These are phyloP conservation scores for Juglanconis oblonga DNA, from an alignment of 2,329 filamentous ascomycete genomes.

Conservation along the genomic window DNA sequence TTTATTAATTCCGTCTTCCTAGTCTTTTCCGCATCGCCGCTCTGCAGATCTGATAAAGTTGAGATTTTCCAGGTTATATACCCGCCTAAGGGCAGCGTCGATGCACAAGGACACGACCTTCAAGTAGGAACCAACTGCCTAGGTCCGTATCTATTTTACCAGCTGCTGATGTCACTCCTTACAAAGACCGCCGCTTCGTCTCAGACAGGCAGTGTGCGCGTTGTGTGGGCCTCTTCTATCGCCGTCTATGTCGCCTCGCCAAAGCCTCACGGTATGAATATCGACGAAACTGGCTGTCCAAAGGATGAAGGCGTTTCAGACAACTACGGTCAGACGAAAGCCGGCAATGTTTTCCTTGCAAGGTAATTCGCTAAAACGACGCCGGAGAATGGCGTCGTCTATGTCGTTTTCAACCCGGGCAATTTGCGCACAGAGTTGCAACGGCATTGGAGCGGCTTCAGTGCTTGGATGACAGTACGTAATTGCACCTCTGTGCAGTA, in stretches of 20 bases:
- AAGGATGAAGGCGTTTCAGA: slow-evolving; percentile 13
- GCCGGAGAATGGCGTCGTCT: slow-evolving; percentile 20
- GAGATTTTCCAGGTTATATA: not conserved
- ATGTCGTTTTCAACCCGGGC: slow-evolving; percentile 23
- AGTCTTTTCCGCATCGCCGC: not conserved
- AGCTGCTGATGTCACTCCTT: not conserved
- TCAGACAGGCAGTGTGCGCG: not conserved
- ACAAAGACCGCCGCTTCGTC: not conserved
- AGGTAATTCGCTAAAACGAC: slow-evolving; percentile 20
- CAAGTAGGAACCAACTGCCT: slow-evolving; percentile 4
- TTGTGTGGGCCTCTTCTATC: not conserved
- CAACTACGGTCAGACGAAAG: slow-evolving; percentile 23
- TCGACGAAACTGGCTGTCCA: slow-evolving; percentile 15
- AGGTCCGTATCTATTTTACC: not conserved
- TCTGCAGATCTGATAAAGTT: too few relatives aligned
- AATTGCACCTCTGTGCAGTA: not conserved
- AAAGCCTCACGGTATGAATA: slow-evolving; percentile 18
- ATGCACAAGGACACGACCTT: not conserved
- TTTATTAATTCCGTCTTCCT: too few relatives aligned
- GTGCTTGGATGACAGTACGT: not conserved
- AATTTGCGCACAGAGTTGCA: slow-evolving; percentile 21
- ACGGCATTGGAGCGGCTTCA: slow-evolving; percentile 3
- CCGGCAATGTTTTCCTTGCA: slow-evolving; percentile 22
- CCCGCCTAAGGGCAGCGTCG: not conserved
- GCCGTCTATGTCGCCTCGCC: slow-evolving; percentile 9